Conservation (phyloP, 176 grass and related monocot genomes). For the Carex pumila region DNA sequence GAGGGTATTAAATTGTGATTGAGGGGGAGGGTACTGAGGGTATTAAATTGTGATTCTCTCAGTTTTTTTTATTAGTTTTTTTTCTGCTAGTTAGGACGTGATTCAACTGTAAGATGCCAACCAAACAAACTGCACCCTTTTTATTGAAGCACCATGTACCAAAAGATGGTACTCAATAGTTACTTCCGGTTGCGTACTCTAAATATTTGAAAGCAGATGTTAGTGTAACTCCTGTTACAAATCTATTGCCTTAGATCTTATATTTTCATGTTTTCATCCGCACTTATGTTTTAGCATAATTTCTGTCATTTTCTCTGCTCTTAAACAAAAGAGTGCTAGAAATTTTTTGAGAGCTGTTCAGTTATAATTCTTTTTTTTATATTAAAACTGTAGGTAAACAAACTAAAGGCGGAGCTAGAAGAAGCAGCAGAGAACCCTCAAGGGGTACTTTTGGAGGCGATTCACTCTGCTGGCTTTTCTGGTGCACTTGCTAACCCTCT, state of each 20-base stretch:
- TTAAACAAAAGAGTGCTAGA: neutral
- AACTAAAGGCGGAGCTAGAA: constrained; percentile 47
- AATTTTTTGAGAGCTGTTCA: neutral
- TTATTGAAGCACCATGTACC: neutral
- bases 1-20: neutral
- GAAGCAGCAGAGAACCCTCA: constrained; percentile 63
- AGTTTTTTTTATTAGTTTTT: neutral
- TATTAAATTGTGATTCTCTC: neutral
- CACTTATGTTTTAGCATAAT: constrained; percentile 10
- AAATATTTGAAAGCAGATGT: neutral
- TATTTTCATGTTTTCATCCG: neutral
- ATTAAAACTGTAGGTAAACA: constrained; percentile 37
- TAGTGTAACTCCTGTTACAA: neutral
- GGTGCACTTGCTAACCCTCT: constrained; percentile 88
- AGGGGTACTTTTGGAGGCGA: constrained; percentile 77
- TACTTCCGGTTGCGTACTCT: neutral
- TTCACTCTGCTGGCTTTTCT: constrained; percentile 90
- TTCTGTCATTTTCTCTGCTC: neutral
- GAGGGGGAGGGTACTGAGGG: neutral
- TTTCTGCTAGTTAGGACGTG: neutral
- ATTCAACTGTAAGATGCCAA: neutral
- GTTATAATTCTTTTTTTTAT: constrained; percentile 22
- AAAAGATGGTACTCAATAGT: neutral
- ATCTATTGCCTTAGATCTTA: neutral
- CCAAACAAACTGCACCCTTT: neutral